A percentile compares a stretch with the other conserved stretches of the same genome.
phyloP scores from a whole-genome alignment of 1,284 basidiomycete genomes.

The Thelephora terrestris region DNA sequence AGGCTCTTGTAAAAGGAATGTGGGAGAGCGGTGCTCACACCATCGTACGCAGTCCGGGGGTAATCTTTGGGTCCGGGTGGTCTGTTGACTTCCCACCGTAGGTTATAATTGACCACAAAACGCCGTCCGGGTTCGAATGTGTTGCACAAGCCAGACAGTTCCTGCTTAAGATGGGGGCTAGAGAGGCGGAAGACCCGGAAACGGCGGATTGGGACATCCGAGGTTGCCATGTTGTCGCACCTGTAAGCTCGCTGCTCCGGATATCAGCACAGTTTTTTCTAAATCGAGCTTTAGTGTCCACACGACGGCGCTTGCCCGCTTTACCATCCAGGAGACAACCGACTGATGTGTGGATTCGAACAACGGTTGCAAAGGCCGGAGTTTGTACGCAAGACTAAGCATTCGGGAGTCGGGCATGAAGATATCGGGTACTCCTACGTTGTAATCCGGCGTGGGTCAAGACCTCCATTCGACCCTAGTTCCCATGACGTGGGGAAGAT shows the following conservation, averaged over 20 bases:
- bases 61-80: background rate
- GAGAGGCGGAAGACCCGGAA: slow-evolving; percentile 41
- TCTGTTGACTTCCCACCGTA: slow-evolving; percentile 20
- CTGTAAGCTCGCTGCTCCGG: slow-evolving; percentile 38
- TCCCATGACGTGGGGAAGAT: slow-evolving; percentile 46
- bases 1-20: slow-evolving; percentile 69
- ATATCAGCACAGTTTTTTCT: slow-evolving; percentile 13
- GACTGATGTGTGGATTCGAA: slow-evolving; percentile 72
- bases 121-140: slow-evolving; percentile 66
- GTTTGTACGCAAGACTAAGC: slow-evolving; percentile 83
- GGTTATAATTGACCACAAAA: slow-evolving; percentile 84
- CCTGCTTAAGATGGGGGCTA: slow-evolving; percentile 59
- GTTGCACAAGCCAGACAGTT: slow-evolving; percentile 80
- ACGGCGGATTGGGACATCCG: slow-evolving; percentile 25
- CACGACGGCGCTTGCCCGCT: slow-evolving; percentile 86
- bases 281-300: slow-evolving; percentile 55
- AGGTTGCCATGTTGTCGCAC: slow-evolving; percentile 76
- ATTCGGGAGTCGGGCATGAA: slow-evolving; percentile 75
- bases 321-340: slow-evolving; percentile 37
- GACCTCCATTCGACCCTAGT: slow-evolving; percentile 36
- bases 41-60: slow-evolving; percentile 39
- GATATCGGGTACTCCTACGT: slow-evolving; percentile 88
- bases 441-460: slow-evolving; percentile 70
- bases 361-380: slow-evolving; percentile 81
- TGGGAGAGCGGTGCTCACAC: slow-evolving; percentile 84